Conservation (phyloP, 169 alveolate genomes). For the Plasmodium gaboni region DNA sequence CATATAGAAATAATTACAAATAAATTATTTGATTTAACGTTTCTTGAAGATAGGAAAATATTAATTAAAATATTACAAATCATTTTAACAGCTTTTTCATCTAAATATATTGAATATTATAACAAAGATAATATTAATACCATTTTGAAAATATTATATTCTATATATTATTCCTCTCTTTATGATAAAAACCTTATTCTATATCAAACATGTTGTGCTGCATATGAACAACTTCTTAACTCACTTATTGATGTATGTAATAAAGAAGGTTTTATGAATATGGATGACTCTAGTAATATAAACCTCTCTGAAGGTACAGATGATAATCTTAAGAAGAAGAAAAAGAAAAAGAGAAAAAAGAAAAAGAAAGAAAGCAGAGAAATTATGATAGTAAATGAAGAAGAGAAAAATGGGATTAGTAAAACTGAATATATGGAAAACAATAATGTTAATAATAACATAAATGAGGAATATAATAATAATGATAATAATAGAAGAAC, state of each 20-base stretch:
- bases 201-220: slow-evolving; percentile 71
- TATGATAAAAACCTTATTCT: slow-evolving; percentile 49
- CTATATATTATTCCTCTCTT: slow-evolving; percentile 66
- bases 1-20: slow-evolving; percentile 66
- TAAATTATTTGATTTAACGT: slow-evolving; percentile 62
- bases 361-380: too few species aligned
- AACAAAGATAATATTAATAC: slow-evolving; percentile 57
- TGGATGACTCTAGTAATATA: background rate
- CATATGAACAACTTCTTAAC: slow-evolving; percentile 57
- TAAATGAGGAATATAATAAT: background rate
- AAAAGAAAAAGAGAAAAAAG: background rate
- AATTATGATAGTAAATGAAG: background rate
- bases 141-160: slow-evolving; percentile 41
- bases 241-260: slow-evolving; percentile 68
- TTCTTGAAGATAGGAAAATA: slow-evolving; percentile 45
- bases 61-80: slow-evolving; percentile 66
- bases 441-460: too few species aligned
- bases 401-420: background rate
- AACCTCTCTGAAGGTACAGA: background rate
- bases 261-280: slow-evolving; percentile 16
- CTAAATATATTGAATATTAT: slow-evolving; percentile 45
- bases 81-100: slow-evolving; percentile 62
- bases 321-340: background rate
- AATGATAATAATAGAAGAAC: too few species aligned
- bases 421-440: background rate